Percentiles rank a stretch among this genome's conserved stretches.
These are phyloP conservation scores for Acarospora socialis DNA, from an alignment of 2,329 filamentous ascomycete genomes.

Conservation along the genomic window DNA sequence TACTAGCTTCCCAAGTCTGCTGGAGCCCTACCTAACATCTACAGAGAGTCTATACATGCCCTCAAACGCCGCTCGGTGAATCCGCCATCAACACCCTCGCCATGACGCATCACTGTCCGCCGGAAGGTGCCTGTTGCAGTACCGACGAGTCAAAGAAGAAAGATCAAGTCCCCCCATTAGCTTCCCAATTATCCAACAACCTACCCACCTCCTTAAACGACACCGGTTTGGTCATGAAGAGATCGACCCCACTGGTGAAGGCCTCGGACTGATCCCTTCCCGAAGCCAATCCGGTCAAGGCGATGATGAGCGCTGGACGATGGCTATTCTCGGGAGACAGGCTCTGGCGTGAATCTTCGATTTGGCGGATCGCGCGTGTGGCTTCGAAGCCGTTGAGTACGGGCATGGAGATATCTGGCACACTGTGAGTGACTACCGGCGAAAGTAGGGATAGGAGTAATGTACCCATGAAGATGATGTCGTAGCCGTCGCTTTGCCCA, in stretches of 20 bases:
- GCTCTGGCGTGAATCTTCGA: slow-evolving; percentile 13
- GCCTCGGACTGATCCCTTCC: slow-evolving; percentile 31
- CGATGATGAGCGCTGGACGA: slow-evolving; percentile 26
- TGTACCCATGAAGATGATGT: slow-evolving; percentile 29
- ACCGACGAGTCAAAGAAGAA: no score
- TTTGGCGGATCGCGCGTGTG: slow-evolving; percentile 28
- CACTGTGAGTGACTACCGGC: neutral
- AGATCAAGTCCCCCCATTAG: slow-evolving; percentile 15
- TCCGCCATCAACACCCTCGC: no score
- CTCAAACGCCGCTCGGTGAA: no score
- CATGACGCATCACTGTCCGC: no score
- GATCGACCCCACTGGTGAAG: slow-evolving; percentile 28
- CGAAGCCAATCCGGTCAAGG: slow-evolving; percentile 31
- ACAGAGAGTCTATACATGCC: no score
- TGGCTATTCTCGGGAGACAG: neutral
- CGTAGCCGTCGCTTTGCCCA: slow-evolving; percentile 22
- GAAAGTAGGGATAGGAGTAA: neutral
- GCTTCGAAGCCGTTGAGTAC: slow-evolving; percentile 32
- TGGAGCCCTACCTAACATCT: no score
- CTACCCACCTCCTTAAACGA: slow-evolving; percentile 29
- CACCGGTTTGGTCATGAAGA: slow-evolving; percentile 35
- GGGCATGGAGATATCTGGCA: slow-evolving; percentile 31
- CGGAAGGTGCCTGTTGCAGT: no score
- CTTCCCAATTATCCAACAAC: slow-evolving; percentile 24
- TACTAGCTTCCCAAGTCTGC: no score